Evolutionary conservation across 441 rosid species (phyloP), one percentile per base, ranked within the genome.

Genomic region (Adansonia grandidieri): DNA sequence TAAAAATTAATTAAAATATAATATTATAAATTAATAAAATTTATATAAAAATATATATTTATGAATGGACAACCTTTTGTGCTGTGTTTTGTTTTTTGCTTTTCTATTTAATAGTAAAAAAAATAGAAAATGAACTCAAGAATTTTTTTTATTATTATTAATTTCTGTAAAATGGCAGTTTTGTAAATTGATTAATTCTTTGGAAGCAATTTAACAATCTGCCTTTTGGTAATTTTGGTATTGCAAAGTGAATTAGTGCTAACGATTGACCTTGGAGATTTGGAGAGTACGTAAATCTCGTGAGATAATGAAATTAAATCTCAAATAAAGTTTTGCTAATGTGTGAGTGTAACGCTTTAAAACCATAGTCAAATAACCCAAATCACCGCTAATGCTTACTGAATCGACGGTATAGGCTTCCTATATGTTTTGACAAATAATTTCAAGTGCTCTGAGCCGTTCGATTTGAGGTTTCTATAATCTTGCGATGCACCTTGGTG

Each of bases 81-180:
- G 40, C 40, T 32, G 40, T 32, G 40, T 32, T 32, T 32, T 32
- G 40, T 2, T 85, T 64, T 80, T 62, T 65, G 47, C 77, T 85
- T 74, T n/a, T 78, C 53, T 64, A 69, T 64, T 53, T 15, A 14
- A 17, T 53, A 13, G 57, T 14, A 13, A 14, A 42, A 28, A 3
- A 64, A 32, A 0, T 32, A 24, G 69, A 5, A 32, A 71, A 44
- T 67, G 57, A 17, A 42, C 8, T 42, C 45, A 42, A 42, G 45
- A 42, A 42, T 32, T 32, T 4, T 32, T 32, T 32, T 32, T 32
- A 1, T 32, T 5, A 42, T 42, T 42, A 17, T 45, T 1, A 7
- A 14, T 47, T 50, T 4, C 19, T n/a, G 61, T 48, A 0, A n/a
- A 20, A 47, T 70, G 74, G 45, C 0, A 78, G 42, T 42, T 37